phyloP scores from a whole-genome alignment of 441 rosid genomes.

The Viola pubescens region DNA sequence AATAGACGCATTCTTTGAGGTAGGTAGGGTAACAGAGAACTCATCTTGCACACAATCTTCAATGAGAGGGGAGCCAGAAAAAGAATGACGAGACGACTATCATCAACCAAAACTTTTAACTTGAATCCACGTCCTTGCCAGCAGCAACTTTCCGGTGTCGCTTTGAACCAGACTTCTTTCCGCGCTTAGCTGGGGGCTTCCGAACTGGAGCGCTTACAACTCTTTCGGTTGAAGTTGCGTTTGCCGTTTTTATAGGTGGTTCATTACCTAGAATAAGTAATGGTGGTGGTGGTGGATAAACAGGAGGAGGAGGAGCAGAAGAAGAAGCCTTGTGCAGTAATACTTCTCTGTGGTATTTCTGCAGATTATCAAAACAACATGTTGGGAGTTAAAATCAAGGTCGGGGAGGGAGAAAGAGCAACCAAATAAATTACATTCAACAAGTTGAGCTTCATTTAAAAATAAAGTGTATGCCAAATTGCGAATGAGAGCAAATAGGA shows the following conservation, averaged over 20 bases:
- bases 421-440: background rate
- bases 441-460: too few relatives aligned
- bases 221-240: conserved; percentile 27
- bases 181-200: conserved; percentile 38
- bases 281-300: conserved; percentile 31
- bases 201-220: conserved; percentile 22
- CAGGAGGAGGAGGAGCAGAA: conserved; percentile 25
- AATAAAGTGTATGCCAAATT: background rate
- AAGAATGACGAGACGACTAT: conserved; percentile 22
- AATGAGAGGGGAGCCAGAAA: conserved; percentile 18
- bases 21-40: conserved; percentile 11
- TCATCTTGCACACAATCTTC: conserved; percentile 20
- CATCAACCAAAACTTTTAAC: conserved; percentile 27
- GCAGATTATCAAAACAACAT: conserved; percentile 17
- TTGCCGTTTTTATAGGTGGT: conserved; percentile 29
- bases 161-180: conserved; percentile 54
- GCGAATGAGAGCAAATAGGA: background rate
- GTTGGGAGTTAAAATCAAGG: background rate
- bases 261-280: conserved; percentile 16
- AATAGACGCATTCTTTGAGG: conserved; percentile 13
- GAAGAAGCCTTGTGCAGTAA: conserved; percentile 38
- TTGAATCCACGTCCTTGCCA: conserved; percentile 30
- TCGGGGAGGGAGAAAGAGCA: background rate
- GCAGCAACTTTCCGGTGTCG: conserved; percentile 63
- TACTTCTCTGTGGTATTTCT: conserved; percentile 73